Conservation (phyloP, 768 basidiomycete genomes). For the Boletus sp. region DNA sequence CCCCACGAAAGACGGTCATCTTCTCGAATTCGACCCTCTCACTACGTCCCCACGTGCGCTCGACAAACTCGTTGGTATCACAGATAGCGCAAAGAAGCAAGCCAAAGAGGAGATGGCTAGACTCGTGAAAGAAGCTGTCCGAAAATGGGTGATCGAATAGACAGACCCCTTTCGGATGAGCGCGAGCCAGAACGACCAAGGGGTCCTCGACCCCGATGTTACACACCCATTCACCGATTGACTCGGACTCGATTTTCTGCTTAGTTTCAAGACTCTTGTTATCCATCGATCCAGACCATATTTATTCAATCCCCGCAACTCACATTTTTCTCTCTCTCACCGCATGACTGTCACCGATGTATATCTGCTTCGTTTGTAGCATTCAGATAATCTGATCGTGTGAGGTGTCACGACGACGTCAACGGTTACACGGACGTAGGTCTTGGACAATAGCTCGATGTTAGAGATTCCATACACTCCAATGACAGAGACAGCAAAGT, state of each 20-base stretch:
- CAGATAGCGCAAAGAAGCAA: slow-evolving; percentile 79
- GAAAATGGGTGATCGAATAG: slow-evolving; percentile 68
- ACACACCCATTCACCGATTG: background rate
- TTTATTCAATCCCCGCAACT: slow-evolving; percentile 13
- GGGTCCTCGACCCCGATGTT: too few relatives aligned
- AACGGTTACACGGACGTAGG: background rate
- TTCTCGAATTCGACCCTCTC: slow-evolving; percentile 85
- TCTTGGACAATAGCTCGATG: background rate
- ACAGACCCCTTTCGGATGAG: too few relatives aligned
- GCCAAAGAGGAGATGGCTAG: slow-evolving; percentile 74
- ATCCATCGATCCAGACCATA: slow-evolving; percentile 2
- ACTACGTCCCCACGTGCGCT: slow-evolving; percentile 68
- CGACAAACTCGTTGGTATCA: slow-evolving; percentile 75
- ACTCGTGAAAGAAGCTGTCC: slow-evolving; percentile 68
- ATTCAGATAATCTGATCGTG: slow-evolving; percentile 12
- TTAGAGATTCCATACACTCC: background rate
- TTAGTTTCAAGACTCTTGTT: background rate
- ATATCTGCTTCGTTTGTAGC: slow-evolving; percentile 19
- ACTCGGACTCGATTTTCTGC: slow-evolving; percentile 2
- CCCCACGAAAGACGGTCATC: slow-evolving; percentile 76
- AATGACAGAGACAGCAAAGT: too few relatives aligned
- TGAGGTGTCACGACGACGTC: background rate
- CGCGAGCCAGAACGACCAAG: too few relatives aligned
- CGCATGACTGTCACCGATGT: slow-evolving; percentile 11
- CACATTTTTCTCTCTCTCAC: background rate